Evolutionary conservation across 495 filamentous ascomycete species (phyloP).

Genomic region (Daldinia grandis): DNA sequence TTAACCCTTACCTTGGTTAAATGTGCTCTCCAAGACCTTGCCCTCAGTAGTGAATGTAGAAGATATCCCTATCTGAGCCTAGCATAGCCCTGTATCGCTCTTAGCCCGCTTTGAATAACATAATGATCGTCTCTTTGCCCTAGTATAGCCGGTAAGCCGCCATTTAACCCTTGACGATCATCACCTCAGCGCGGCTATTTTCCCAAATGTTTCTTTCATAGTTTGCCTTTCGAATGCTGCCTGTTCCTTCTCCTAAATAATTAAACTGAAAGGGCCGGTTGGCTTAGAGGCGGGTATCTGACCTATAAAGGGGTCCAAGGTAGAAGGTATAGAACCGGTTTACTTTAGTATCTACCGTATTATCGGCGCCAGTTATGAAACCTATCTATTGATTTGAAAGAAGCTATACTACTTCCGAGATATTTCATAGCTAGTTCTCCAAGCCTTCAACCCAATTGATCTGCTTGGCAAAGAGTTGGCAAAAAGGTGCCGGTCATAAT

Average conservation of each 20-base stretch:
- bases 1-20: no score
- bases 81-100: background rate
- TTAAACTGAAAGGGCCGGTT: background rate
- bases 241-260: background rate
- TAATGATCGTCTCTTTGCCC: constrained; percentile 13
- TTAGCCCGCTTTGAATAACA: constrained; percentile 3
- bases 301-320: background rate
- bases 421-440: background rate
- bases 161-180: constrained; percentile 29
- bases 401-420: background rate
- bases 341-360: background rate
- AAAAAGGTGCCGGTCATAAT: background rate
- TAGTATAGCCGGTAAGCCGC: constrained; percentile 21
- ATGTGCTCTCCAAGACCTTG: no score
- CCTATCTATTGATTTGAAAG: no score
- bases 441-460: background rate
- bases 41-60: background rate
- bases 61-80: constrained; percentile 9
- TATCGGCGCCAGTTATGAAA: background rate
- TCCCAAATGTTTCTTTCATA: background rate
- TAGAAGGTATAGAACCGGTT: no score
- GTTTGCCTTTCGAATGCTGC: background rate
- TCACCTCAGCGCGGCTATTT: constrained; percentile 10
- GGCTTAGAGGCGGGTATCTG: background rate
- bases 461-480: background rate